Percentiles rank a stretch among this genome's conserved stretches.
These are phyloP conservation scores for Claviceps humidiphila DNA, from an alignment of 2,329 filamentous ascomycete genomes.

Conservation along the genomic window DNA sequence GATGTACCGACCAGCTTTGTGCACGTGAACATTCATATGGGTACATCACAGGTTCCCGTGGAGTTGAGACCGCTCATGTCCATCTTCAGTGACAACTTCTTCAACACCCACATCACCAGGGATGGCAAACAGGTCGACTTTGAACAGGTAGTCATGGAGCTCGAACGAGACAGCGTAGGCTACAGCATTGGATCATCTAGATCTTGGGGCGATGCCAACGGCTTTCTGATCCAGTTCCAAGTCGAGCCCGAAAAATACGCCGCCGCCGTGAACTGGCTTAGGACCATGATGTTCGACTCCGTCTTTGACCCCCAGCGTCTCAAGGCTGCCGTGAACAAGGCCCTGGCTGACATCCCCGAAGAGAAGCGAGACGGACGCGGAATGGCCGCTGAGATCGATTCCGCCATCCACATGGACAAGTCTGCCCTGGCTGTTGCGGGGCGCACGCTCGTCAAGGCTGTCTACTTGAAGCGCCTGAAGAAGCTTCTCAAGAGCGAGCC, in stretches of 20 bases:
- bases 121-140: conserved; percentile 70
- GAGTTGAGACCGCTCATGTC: conserved; percentile 72
- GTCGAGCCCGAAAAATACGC: conserved; percentile 81
- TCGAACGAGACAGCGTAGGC: conserved; percentile 82
- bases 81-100: conserved; percentile 85
- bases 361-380: conserved; percentile 71
- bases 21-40: conserved; percentile 67
- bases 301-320: conserved; percentile 65
- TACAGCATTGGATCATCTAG: conserved; percentile 61
- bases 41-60: conserved; percentile 64
- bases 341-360: conserved; percentile 84
- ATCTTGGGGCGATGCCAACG: conserved; percentile 64
- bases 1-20: conserved; percentile 90
- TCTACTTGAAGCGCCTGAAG: conserved; percentile 77
- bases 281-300: conserved; percentile 74
- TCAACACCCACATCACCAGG: conserved; percentile 73
- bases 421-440: conserved; percentile 66
- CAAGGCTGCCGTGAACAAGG: conserved; percentile 57
- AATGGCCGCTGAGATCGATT: conserved; percentile 53
- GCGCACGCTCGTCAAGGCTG: conserved; percentile 70
- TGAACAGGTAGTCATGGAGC: conserved; percentile 79
- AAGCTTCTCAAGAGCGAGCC: conserved; percentile 68
- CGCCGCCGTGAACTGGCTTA: conserved; percentile 70
- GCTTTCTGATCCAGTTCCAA: conserved; percentile 69
- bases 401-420: conserved; percentile 67